A percentile compares a stretch with the other conserved stretches of the same genome.
Conservation (phyloP, 768 basidiomycete genomes). For the Mycena olivaceomarginata region DNA sequence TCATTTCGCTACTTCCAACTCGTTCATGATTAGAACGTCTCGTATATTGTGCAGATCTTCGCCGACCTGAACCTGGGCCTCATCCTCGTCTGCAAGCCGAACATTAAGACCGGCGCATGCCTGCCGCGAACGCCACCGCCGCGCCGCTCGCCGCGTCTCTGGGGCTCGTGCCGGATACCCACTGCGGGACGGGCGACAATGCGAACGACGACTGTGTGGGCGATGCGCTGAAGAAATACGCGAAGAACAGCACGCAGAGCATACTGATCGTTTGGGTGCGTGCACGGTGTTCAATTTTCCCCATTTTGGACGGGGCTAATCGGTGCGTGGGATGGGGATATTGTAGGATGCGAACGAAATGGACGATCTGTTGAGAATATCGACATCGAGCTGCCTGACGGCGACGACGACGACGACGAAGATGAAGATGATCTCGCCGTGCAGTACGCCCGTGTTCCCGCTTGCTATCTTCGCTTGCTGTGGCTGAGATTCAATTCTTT, state of each 20-base stretch:
- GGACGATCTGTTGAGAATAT: slow-evolving; percentile 8
- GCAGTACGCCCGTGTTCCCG: slow-evolving; percentile 8
- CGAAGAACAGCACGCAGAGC: slow-evolving; percentile 48
- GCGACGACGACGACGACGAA: slow-evolving; percentile 9
- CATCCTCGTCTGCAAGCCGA: slow-evolving; percentile 49
- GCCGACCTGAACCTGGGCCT: slow-evolving; percentile 49
- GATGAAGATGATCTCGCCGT: not conserved
- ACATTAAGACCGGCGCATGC: slow-evolving; percentile 44
- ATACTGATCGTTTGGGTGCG: slow-evolving; percentile 50
- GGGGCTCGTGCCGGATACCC: slow-evolving; percentile 37
- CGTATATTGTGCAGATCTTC: slow-evolving; percentile 34
- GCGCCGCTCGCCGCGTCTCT: slow-evolving; percentile 50
- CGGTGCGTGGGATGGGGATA: slow-evolving; percentile 1
- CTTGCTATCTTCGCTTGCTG: slow-evolving; percentile 2
- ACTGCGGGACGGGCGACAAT: slow-evolving; percentile 41
- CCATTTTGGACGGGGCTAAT: slow-evolving; percentile 6
- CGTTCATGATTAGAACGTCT: not conserved
- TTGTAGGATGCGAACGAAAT: slow-evolving; percentile 9
- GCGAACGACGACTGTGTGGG: slow-evolving; percentile 41
- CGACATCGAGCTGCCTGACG: slow-evolving; percentile 1
- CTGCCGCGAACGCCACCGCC: slow-evolving; percentile 47
- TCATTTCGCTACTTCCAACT: too few species aligned
- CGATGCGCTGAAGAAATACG: slow-evolving; percentile 45
- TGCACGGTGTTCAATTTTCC: not conserved
- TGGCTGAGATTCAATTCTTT: slow-evolving; percentile 13